phyloP scores from a whole-genome alignment of 1,139 yeast species.

The Candida anutae region DNA sequence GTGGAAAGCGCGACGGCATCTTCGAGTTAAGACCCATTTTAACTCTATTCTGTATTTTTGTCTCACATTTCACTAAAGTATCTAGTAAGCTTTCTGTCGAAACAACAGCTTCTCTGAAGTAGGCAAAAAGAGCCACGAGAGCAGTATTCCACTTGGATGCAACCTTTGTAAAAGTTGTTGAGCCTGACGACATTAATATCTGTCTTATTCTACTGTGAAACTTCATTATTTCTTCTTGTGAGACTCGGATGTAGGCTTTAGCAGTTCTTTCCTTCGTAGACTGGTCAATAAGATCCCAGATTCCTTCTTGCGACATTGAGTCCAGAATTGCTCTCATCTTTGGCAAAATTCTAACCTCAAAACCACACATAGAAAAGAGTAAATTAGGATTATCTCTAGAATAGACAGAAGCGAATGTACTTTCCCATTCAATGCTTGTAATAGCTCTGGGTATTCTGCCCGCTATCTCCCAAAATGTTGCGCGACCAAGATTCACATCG shows the following conservation, averaged over 20 bases:
- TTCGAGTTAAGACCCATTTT: conserved; percentile 93
- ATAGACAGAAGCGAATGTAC: conserved; percentile 79
- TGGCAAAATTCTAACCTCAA: conserved; percentile 86
- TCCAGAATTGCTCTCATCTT: conserved; percentile 49
- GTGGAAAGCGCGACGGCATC: conserved; percentile 98
- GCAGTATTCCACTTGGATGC: conserved; percentile 98
- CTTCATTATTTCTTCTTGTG: conserved; percentile 68
- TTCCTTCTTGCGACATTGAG: conserved; percentile 59
- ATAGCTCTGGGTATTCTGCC: conserved; percentile 73
- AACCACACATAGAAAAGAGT: conserved; percentile 88
- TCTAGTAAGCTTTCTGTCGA: conserved; percentile 76
- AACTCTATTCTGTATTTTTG: conserved; percentile 88
- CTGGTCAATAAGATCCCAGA: conserved; percentile 80
- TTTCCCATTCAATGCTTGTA: conserved; percentile 72
- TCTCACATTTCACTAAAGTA: conserved; percentile 81
- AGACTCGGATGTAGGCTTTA: conserved; percentile 77
- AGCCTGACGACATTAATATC: conserved; percentile 90
- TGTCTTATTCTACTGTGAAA: conserved; percentile 85
- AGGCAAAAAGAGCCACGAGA: conserved; percentile 74
- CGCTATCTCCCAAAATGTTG: conserved; percentile 85
- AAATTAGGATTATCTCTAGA: conserved; percentile 85
- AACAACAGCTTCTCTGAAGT: conserved; percentile 88
- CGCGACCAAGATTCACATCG: conserved; percentile 89
- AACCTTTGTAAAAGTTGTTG: conserved; percentile 89
- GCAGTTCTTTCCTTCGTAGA: conserved; percentile 81